Conservation (phyloP, 2,329 filamentous ascomycete species). For the Pseudocercospora musae region DNA sequence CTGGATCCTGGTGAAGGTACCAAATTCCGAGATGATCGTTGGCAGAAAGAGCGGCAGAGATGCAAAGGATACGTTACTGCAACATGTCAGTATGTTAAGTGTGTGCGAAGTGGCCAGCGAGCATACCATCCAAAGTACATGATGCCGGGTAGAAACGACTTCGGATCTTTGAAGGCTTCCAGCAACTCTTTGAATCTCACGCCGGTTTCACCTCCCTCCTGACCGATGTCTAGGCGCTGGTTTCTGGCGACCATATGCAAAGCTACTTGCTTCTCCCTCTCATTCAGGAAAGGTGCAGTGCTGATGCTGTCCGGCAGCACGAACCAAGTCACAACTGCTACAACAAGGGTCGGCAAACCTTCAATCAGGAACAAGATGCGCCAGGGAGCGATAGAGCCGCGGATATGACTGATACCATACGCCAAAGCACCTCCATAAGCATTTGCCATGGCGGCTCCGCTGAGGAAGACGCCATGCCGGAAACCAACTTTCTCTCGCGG, state of each 20-base stretch:
- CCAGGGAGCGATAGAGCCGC: conserved; percentile 59
- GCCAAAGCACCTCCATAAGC: conserved; percentile 69
- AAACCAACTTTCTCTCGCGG: conserved; percentile 56
- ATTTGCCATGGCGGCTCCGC: conserved; percentile 66
- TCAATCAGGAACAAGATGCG: conserved; percentile 61
- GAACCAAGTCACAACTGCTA: conserved; percentile 53
- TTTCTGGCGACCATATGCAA: conserved; percentile 21
- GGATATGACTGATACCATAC: conserved; percentile 62
- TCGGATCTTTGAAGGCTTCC: conserved; percentile 23
- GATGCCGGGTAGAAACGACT: conserved; percentile 18
- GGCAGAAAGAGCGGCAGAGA: conserved; percentile 43
- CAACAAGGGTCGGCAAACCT: conserved; percentile 57
- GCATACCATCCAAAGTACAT: conserved; percentile 26
- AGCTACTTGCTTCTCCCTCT: conserved; percentile 43
- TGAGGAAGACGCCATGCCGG: conserved; percentile 53
- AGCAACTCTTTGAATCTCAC: conserved; percentile 20
- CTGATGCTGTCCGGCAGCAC: conserved; percentile 47
- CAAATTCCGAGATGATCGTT: conserved; percentile 67
- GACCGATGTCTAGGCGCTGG: conserved; percentile 19
- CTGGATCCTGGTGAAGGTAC: conserved; percentile 47
- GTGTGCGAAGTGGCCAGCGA: neutral
- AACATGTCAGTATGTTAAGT: neutral
- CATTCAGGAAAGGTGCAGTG: conserved; percentile 44
- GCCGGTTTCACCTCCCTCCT: conserved; percentile 13
- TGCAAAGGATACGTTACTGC: conserved; percentile 61